Evolutionary conservation across 73 alveolate genomes (phyloP).

Genomic region (Paramecium sonneborni): DNA sequence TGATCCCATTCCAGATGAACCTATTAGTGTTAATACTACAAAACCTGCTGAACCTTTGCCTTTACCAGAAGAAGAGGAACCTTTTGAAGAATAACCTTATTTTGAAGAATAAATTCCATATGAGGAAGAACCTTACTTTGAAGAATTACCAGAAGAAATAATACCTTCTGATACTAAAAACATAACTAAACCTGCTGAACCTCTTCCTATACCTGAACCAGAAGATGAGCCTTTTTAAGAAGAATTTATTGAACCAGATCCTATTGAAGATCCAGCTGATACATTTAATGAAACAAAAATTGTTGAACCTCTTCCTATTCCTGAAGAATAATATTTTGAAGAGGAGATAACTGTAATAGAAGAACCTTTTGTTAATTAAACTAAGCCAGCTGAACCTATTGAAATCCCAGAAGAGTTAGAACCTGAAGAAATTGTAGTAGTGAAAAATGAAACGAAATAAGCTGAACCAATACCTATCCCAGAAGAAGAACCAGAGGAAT

Average conservation of each 20-base stretch:
- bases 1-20: not conserved
- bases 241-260: not conserved
- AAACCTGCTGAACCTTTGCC: not conserved
- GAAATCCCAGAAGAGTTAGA: not conserved
- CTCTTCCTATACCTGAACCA: not conserved
- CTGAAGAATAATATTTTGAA: not conserved
- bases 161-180: not conserved
- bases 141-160: not conserved
- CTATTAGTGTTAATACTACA: not conserved
- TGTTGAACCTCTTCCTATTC: not conserved
- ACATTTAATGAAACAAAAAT: not conserved
- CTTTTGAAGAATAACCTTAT: not conserved
- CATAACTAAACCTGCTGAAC: not conserved
- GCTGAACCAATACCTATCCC: not conserved
- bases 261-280: not conserved
- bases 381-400: not conserved
- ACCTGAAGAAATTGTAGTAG: not conserved
- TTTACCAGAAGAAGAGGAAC: conserved; percentile 4
- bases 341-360: not conserved
- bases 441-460: not conserved
- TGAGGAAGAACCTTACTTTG: not conserved
- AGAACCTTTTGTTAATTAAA: not conserved
- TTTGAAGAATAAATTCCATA: not conserved
- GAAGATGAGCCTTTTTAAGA: not conserved
- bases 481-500: not conserved